Base-by-base conservation (phyloP, 805 yeast genomes). In the Yamadazyma takamatsuzukensis region DNA sequence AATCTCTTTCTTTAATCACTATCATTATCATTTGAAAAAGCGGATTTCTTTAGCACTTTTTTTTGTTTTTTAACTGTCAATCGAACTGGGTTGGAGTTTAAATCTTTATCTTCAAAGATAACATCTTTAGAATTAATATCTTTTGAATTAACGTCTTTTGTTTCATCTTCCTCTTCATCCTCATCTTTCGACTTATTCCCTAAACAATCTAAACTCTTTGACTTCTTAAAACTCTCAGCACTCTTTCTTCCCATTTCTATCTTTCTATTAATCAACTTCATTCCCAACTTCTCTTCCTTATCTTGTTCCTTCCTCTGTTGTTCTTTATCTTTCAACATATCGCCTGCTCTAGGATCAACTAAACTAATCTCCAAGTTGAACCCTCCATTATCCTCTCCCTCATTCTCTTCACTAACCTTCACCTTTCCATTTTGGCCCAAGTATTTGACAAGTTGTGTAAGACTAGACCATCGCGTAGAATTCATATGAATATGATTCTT, bases 401-500 rank as follows among this genome's bases (percentile, higher is more conserved):
- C 41, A 14, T 44, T 49, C 10, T 39, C 50, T 18, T 44, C 38
- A 9, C 62, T 64, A 2, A 85, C 80, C 15, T 61, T 56, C 16
- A 86, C 74, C 3, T 71, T 52, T 0, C 85, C 84, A 13, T 66
- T 60, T 9, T 66, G 60, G 2, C 78, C 80, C 42, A 89, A 57
- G 43, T 75, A 61, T 37, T 74, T 70, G 14, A 86, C 69, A 50
- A 90, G 86, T 25, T 75, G 71, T 0, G 87, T 73, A 29, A 93
- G 58, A 2, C 83, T 73, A 3, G 70, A 55, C 86, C 94, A 93
- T 37, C 69, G 69, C 0, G 98, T 93, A 2, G 97, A 79, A 47
- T 87, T 88, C 81, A 93, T 76, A 56, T 90, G 98, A 8, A 88
- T 64, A 56, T 93, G 97, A 36, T 84, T 76, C 48, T 76, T 76